A percentile compares a stretch with the other conserved stretches of the same genome.
Evolutionary conservation across 2,329 filamentous ascomycete genomes (phyloP).

Genomic region (Decorospora gaudefroyi): DNA sequence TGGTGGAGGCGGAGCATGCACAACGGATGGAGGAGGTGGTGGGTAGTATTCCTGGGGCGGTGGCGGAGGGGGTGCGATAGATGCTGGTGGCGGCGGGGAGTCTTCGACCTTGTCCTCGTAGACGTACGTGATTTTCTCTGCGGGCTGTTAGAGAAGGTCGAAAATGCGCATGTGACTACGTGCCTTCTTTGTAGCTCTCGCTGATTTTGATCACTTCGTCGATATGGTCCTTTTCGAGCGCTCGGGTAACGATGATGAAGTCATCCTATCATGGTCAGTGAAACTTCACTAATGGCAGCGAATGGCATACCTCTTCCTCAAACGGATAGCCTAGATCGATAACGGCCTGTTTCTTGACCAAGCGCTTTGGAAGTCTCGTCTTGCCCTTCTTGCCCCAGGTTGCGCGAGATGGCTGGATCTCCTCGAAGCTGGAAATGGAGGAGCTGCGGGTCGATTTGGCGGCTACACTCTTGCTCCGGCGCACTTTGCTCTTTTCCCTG

Average conservation of each 20-base stretch:
- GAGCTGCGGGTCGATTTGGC: conserved; percentile 44
- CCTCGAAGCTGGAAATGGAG: conserved; percentile 50
- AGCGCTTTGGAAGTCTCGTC: conserved; percentile 79
- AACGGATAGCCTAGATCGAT: conserved; percentile 86
- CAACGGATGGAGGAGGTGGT: conserved; percentile 18
- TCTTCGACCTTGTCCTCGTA: conserved; percentile 38
- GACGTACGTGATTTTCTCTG: conserved; percentile 46
- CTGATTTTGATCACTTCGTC: conserved; percentile 85
- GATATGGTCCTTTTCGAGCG: conserved; percentile 87
- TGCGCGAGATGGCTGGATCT: conserved; percentile 41
- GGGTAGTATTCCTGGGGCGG: conserved; percentile 15
- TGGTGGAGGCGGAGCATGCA: conserved; percentile 30
- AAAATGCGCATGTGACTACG: conserved; percentile 12
- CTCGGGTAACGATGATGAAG: conserved; percentile 79
- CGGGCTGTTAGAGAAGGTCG: conserved; percentile 5
- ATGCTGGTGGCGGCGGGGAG: conserved; percentile 21
- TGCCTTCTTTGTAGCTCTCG: conserved; percentile 67
- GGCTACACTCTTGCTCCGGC: conserved; percentile 38
- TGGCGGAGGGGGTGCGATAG: conserved; percentile 17
- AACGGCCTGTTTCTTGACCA: conserved; percentile 80
- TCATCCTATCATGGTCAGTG: conserved; percentile 64
- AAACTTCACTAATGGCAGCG: neutral
- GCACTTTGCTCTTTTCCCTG: conserved; percentile 50
- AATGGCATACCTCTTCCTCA: conserved; percentile 72
- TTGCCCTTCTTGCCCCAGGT: conserved; percentile 69